Conservation (phyloP, 2,329 filamentous ascomycete genomes). For the Rasamsonia emersonii region DNA sequence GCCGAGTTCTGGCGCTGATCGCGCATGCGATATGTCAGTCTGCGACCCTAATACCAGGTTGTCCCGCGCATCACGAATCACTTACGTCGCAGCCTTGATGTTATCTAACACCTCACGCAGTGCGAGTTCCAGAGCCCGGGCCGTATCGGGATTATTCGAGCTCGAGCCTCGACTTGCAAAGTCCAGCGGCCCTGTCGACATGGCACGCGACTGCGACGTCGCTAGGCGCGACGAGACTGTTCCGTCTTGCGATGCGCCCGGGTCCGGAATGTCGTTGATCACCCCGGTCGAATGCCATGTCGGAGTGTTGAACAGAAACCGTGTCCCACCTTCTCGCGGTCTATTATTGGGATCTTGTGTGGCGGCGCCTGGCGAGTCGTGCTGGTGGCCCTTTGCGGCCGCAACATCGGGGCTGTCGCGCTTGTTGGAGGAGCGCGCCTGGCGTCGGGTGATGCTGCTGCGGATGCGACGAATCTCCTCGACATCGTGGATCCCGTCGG, state of each 20-base stretch:
- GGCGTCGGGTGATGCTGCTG: conserved; percentile 76
- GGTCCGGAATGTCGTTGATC: conserved; percentile 62
- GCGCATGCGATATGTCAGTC: no score
- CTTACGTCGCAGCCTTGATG: conserved; percentile 73
- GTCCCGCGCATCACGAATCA: no score
- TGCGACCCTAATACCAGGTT: no score
- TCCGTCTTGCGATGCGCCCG: conserved; percentile 36
- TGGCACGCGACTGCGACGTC: conserved; percentile 23
- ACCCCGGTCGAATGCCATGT: conserved; percentile 71
- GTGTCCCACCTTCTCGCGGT: conserved; percentile 27
- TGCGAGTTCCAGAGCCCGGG: conserved; percentile 74
- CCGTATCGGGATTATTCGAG: conserved; percentile 70
- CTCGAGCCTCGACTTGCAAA: conserved; percentile 53
- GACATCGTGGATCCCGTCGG: conserved; percentile 84
- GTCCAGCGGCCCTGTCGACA: conserved; percentile 34
- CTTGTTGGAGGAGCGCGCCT: conserved; percentile 58
- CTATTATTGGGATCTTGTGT: conserved; percentile 28
- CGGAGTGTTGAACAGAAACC: conserved; percentile 50
- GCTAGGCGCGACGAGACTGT: conserved; percentile 21
- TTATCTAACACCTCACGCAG: conserved; percentile 74
- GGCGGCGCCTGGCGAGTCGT: conserved; percentile 21
- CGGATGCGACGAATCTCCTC: conserved; percentile 78
- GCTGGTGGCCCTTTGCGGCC: conserved; percentile 35
- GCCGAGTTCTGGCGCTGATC: conserved; percentile 3
- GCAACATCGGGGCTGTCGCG: conserved; percentile 55